Percentiles rank a stretch among this genome's conserved stretches.
These are phyloP conservation scores for Colletotrichum godetiae DNA, from an alignment of 2,329 filamentous ascomycete species.

Conservation along the genomic window DNA sequence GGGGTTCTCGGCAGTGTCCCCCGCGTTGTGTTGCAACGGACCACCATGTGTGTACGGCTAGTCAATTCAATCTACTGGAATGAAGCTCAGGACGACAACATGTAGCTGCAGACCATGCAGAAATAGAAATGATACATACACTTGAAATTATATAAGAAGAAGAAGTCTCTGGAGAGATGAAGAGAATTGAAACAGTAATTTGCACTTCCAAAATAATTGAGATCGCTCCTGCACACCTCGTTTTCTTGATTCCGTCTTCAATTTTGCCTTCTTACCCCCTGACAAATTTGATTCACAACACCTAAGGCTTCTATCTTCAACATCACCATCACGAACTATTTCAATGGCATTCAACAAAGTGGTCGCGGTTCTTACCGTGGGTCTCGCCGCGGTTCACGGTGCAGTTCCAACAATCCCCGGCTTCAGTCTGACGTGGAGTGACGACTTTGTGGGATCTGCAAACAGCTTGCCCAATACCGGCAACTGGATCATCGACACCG, in stretches of 20 bases:
- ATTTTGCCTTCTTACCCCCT: too few relatives aligned
- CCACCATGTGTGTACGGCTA: background rate
- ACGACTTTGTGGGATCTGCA: constrained; percentile 48
- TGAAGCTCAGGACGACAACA: background rate
- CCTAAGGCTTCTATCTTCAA: background rate
- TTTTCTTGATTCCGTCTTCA: background rate
- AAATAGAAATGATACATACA: too few relatives aligned
- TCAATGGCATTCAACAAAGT: constrained; percentile 17
- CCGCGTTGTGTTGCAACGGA: background rate
- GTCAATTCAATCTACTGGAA: background rate
- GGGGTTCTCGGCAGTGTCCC: background rate
- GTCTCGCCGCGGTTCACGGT: constrained; percentile 20
- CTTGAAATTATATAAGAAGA: background rate
- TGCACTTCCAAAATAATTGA: background rate
- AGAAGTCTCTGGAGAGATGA: background rate
- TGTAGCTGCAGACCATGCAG: background rate
- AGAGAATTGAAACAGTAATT: background rate
- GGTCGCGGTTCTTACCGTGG: constrained; percentile 7
- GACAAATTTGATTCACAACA: background rate
- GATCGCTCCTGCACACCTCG: background rate
- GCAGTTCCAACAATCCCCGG: constrained; percentile 36
- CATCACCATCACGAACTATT: background rate
- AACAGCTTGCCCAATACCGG: constrained; percentile 47
- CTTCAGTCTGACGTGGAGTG: constrained; percentile 40
- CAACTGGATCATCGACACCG: constrained; percentile 57